Base-by-base conservation (phyloP, 1,284 basidiomycete species). In the Takashimella koratensis region DNA sequence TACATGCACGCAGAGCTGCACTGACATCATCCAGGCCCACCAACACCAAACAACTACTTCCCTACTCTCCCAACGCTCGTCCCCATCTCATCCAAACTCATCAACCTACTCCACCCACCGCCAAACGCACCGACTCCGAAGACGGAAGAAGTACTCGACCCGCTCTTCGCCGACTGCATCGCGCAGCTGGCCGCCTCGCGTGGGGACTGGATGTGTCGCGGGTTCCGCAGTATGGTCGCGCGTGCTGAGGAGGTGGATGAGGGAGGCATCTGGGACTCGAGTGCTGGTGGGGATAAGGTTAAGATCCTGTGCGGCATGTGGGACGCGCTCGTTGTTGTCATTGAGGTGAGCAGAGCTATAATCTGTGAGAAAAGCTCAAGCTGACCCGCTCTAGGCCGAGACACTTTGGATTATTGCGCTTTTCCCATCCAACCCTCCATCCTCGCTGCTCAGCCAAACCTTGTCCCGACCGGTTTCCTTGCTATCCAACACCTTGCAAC, bases 161-260 rank as follows among this genome's bases (percentile, higher is more conserved):
- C 68, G 2, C 55, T 68, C 12, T 58, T 63, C 27, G 56, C 62
- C n/a, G 56, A 64, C n/a, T 52, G 61, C 20, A 59, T 69, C 10
- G 21, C 47, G 2, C 51, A 58, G 3, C 61, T 68, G 20, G 64
- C 64, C 3, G 51, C 51, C 2, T 30, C 68, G 36, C 54, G 70
- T 27, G 67, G 68, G 4, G 69, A 69, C 5, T 71, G 68, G 67
- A 60, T 72, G 19, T 49, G 58, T 10, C 49, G 63, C 13, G 64
- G 62, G 44, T 26, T 72, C 3, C 46, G 52, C 2, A 49, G 52
- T 2, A 45, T 69, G 40, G 51, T 67, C 3, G 39, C 53, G 0
- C 52, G 59, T 19, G 57, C 73, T 12, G 68, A 70, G 24, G 71
- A 73, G 43, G 59, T 67, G 3, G 68, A 73, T 45, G 64, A 67